A percentile compares a stretch with the other conserved stretches of the same genome.
These are phyloP conservation scores for Rhodomyrtus tomentosa DNA, from an alignment of 345 rosid species.

Conservation along the genomic window DNA sequence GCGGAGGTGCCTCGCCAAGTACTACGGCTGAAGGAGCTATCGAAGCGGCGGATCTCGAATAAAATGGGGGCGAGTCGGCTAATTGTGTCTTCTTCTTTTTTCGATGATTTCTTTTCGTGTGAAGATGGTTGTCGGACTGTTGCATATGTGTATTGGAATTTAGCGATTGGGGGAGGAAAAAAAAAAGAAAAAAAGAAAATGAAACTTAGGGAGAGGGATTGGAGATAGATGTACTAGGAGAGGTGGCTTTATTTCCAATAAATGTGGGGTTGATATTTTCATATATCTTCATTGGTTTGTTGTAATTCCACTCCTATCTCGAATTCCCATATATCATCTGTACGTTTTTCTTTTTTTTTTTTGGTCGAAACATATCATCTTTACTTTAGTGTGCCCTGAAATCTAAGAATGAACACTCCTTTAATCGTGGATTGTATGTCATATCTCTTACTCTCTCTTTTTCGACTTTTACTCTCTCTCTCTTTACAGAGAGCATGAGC, in stretches of 20 bases:
- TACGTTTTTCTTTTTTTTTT: too few species aligned
- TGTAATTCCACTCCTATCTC: not conserved
- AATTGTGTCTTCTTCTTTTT: not conserved
- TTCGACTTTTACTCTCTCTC: too few species aligned
- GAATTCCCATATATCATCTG: not conserved
- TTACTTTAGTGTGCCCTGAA: not conserved
- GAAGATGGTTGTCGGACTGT: not conserved
- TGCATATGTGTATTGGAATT: not conserved
- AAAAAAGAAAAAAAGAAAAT: too few species aligned
- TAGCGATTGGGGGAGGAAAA: too few species aligned
- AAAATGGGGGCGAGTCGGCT: not conserved
- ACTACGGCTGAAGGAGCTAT: not conserved
- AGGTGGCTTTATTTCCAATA: not conserved
- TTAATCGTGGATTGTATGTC: too few species aligned
- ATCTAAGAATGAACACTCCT: too few species aligned
- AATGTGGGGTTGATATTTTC: not conserved
- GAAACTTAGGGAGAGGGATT: not conserved
- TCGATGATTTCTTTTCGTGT: not conserved
- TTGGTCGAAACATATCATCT: too few species aligned
- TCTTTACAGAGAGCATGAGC: too few species aligned
- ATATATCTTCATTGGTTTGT: not conserved
- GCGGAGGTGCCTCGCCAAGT: conserved; percentile 2
- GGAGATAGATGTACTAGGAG: not conserved
- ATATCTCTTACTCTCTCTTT: too few species aligned
- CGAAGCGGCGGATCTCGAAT: not conserved